These are phyloP conservation scores for Clonostachys rosea DNA, from an alignment of 2,329 filamentous ascomycete genomes.

Conservation along the genomic window DNA sequence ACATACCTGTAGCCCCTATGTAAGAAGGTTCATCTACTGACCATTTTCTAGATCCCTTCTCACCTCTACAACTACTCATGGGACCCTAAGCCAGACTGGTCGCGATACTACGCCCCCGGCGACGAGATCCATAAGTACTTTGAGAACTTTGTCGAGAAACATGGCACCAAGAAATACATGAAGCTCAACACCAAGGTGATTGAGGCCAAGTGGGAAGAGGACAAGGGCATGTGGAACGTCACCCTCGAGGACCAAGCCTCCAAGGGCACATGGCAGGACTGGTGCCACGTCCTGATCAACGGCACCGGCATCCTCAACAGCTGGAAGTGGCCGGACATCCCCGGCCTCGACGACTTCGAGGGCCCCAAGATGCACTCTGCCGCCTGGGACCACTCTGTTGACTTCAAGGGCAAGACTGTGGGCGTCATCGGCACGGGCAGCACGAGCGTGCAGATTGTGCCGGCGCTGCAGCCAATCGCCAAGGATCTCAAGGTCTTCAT, in stretches of 20 bases:
- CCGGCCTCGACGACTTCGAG: constrained; percentile 42
- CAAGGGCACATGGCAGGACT: constrained; percentile 20
- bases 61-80: constrained; percentile 53
- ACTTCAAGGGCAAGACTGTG: constrained; percentile 36
- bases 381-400: constrained; percentile 36
- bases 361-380: constrained; percentile 48
- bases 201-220: constrained; percentile 36
- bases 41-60: constrained; percentile 37
- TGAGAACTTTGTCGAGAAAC: constrained; percentile 30
- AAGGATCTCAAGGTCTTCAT: constrained; percentile 19
- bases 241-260: constrained; percentile 15
- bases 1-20: background rate
- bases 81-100: constrained; percentile 46
- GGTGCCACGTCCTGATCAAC: constrained; percentile 41
- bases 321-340: constrained; percentile 45
- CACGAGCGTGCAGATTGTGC: constrained; percentile 46
- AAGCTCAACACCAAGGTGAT: constrained; percentile 35
- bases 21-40: background rate
- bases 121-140: constrained; percentile 36
- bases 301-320: constrained; percentile 44
- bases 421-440: constrained; percentile 50
- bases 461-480: constrained; percentile 29
- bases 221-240: constrained; percentile 26
- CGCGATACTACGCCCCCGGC: constrained; percentile 37
- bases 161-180: constrained; percentile 32